Evolutionary conservation across 805 yeast genomes (phyloP).

Genomic region (Starmerella sirachaensis): DNA sequence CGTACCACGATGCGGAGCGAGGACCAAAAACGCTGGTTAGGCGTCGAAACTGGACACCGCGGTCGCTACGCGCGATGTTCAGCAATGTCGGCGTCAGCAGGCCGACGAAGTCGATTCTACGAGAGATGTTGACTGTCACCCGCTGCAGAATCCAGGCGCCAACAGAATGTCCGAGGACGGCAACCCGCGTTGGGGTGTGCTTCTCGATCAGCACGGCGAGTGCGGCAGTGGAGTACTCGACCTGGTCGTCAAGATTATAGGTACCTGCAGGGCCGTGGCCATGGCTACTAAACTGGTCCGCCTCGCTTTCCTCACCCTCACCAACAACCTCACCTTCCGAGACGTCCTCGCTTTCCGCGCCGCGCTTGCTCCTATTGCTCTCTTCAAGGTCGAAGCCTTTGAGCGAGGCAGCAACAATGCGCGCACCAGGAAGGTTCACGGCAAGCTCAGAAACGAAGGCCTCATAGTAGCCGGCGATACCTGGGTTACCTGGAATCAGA

Average conservation of each 20-base stretch:
- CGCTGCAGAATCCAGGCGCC: slow-evolving; percentile 57
- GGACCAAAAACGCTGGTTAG: slow-evolving; percentile 22
- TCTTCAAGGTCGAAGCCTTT: slow-evolving; percentile 39
- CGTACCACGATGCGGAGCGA: not conserved
- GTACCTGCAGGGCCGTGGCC: too few relatives aligned
- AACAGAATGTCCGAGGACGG: slow-evolving; percentile 56
- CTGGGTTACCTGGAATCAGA: slow-evolving; percentile 71
- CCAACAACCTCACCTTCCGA: too few relatives aligned
- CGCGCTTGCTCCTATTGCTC: slow-evolving; percentile 1
- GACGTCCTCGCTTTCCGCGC: too few relatives aligned
- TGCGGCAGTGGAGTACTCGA: slow-evolving; percentile 45
- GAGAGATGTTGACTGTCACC: slow-evolving; percentile 29
- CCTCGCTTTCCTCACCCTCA: too few relatives aligned
- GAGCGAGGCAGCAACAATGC: slow-evolving; percentile 51
- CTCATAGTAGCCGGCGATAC: slow-evolving; percentile 51
- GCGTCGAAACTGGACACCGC: slow-evolving; percentile 30
- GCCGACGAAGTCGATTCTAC: slow-evolving; percentile 38
- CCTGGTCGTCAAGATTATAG: slow-evolving; percentile 41
- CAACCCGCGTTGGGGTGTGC: slow-evolving; percentile 28
- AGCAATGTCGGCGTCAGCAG: slow-evolving; percentile 59
- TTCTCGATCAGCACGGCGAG: slow-evolving; percentile 29
- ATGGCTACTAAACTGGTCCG: too few relatives aligned
- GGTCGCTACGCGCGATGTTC: slow-evolving; percentile 41
- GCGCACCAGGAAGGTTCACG: slow-evolving; percentile 34
- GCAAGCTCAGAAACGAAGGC: slow-evolving; percentile 40